A percentile compares a stretch with the other conserved stretches of the same genome.
Evolutionary conservation across 2,329 filamentous ascomycete genomes (phyloP).

Genomic region (Neocucurbitaria cava): DNA sequence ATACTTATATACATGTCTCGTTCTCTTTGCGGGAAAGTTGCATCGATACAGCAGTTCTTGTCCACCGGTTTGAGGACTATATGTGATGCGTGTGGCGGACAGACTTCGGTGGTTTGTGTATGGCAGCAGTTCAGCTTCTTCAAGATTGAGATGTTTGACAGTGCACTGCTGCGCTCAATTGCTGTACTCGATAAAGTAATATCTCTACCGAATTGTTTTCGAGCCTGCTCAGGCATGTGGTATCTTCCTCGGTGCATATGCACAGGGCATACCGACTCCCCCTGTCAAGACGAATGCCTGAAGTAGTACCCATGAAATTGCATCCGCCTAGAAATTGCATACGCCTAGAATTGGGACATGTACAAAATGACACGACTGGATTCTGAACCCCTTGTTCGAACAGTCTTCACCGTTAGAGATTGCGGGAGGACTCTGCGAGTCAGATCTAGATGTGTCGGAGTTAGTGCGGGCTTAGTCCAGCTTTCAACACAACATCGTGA

Average conservation of each 20-base stretch:
- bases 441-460: slow-evolving; percentile 7
- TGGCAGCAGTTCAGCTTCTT: not conserved
- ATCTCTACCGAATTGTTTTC: not conserved
- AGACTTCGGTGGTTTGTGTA: not conserved
- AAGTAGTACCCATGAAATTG: not conserved
- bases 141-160: not conserved
- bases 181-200: not conserved
- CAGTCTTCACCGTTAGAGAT: not conserved
- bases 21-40: not conserved
- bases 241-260: not conserved
- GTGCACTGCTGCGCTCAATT: not conserved
- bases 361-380: not conserved
- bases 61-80: not conserved
- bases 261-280: not conserved
- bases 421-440: not conserved
- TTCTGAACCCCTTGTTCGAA: not conserved
- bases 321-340: no score
- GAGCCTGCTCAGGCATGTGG: not conserved
- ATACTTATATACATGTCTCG: not conserved
- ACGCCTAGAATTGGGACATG: not conserved
- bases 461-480: slow-evolving; percentile 8
- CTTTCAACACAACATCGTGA: slow-evolving; percentile 15
- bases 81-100: not conserved
- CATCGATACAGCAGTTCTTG: not conserved
- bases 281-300: no score